phyloP scores from a whole-genome alignment of 176 grass and related monocot genomes.

The Hsuehochloa calcarea region DNA sequence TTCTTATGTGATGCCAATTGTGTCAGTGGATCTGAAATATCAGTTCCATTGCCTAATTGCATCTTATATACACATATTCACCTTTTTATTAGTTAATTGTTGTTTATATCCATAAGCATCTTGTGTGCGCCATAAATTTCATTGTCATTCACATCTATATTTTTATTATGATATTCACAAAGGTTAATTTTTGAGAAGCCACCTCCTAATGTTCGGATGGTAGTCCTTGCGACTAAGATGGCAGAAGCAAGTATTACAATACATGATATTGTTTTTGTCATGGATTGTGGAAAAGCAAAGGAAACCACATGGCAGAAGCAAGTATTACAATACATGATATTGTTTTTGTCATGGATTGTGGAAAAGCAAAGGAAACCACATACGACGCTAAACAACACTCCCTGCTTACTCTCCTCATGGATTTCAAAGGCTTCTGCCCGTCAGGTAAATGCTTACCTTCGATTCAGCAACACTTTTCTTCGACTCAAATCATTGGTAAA shows the following conservation, averaged over 20 bases:
- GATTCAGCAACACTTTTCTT: background rate
- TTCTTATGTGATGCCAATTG: background rate
- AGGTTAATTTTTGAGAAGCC: conserved; percentile 91
- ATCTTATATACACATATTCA: background rate
- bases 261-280: conserved; percentile 93
- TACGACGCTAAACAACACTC: conserved; percentile 99
- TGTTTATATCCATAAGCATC: background rate
- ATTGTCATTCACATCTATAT: conserved; percentile 18
- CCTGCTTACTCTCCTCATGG: conserved; percentile 96
- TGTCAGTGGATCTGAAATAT: background rate
- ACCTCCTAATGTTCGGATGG: conserved; percentile 84
- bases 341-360: conserved; percentile 94
- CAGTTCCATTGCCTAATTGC: conserved; percentile 2
- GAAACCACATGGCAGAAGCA: conserved; percentile 96
- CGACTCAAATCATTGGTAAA: conserved; percentile 1
- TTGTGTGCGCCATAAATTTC: background rate
- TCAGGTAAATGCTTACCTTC: conserved; percentile 56
- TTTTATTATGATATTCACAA: conserved; percentile 33
- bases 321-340: conserved; percentile 99
- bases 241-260: conserved; percentile 99
- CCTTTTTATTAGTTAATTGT: background rate
- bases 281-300: conserved; percentile 99
- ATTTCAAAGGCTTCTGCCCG: conserved; percentile 95
- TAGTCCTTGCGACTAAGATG: conserved; percentile 98
- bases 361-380: conserved; percentile 96